Evolutionary conservation across 2,329 filamentous ascomycete species (phyloP).

Genomic region (Aspergillus hiratsukae): DNA sequence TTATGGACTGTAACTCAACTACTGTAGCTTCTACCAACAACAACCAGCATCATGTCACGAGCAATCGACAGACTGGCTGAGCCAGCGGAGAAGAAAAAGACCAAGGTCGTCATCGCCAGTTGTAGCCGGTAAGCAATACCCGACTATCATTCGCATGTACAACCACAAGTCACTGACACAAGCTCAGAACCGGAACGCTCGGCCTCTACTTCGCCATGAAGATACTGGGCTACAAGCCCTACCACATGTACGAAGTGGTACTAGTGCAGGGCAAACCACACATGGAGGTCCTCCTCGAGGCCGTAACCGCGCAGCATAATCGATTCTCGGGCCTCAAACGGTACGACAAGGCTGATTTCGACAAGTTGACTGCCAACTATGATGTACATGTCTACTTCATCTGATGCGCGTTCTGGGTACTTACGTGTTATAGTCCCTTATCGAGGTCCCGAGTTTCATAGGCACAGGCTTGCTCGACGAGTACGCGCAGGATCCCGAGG

Average conservation of each 20-base stretch:
- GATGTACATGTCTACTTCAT: constrained; percentile 10
- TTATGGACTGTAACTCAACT: no score
- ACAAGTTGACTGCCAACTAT: constrained; percentile 17
- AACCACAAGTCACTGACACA: background rate
- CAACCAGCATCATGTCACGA: constrained; percentile 15
- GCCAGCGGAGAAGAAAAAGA: constrained; percentile 12
- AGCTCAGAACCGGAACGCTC: constrained; percentile 18
- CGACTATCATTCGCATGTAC: background rate
- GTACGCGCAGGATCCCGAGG: constrained; percentile 18
- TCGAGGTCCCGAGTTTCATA: constrained; percentile 20
- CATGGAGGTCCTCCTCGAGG: constrained; percentile 16
- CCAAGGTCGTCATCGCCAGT: constrained; percentile 21
- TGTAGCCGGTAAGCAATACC: constrained; percentile 16
- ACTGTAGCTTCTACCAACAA: background rate
- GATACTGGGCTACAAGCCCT: constrained; percentile 20
- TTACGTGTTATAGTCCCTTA: constrained; percentile 10
- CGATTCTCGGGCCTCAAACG: constrained; percentile 14
- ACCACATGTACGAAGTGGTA: constrained; percentile 18
- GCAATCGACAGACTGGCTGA: constrained; percentile 14
- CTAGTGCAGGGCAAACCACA: constrained; percentile 6
- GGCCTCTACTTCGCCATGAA: constrained; percentile 19
- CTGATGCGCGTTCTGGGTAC: background rate
- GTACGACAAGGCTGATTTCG: constrained; percentile 12
- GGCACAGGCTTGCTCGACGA: constrained; percentile 13
- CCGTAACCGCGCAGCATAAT: constrained; percentile 15